phyloP scores from a whole-genome alignment of 2,329 filamentous ascomycete genomes.

The Cytospora leucostoma region DNA sequence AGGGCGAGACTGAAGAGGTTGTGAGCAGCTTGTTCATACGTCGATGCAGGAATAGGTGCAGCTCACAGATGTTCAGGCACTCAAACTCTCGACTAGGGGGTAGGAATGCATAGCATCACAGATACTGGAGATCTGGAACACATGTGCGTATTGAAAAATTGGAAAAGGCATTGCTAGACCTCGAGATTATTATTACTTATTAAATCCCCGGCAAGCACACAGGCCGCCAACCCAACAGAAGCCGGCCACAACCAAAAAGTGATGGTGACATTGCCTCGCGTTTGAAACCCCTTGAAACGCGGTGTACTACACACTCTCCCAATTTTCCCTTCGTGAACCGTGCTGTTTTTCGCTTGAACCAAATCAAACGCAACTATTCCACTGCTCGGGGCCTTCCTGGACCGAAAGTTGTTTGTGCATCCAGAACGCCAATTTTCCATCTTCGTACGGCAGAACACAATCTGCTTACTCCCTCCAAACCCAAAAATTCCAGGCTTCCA shows the following conservation, averaged over 20 bases:
- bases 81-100: background rate
- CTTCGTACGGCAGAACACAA: conserved; percentile 8
- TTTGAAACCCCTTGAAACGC: conserved; percentile 6
- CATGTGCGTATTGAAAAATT: background rate
- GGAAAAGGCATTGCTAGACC: background rate
- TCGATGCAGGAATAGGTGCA: background rate
- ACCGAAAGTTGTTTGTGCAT: conserved; percentile 10
- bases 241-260: background rate
- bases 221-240: background rate
- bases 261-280: background rate
- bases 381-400: conserved; percentile 12
- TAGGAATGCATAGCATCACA: background rate
- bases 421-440: conserved; percentile 20
- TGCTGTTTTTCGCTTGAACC: conserved; percentile 18
- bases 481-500: background rate
- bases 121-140: background rate
- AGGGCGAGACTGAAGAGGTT: background rate
- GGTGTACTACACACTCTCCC: conserved; percentile 5
- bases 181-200: conserved; percentile 28
- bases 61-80: background rate
- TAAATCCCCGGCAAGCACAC: conserved; percentile 22
- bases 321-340: conserved; percentile 1
- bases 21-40: background rate
- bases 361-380: conserved; percentile 11
- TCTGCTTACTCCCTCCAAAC: conserved; percentile 7